A percentile compares a stretch with the other conserved stretches of the same genome.
phyloP scores from a whole-genome alignment of 305 asterid species.

The Fraxinus baroniana region DNA sequence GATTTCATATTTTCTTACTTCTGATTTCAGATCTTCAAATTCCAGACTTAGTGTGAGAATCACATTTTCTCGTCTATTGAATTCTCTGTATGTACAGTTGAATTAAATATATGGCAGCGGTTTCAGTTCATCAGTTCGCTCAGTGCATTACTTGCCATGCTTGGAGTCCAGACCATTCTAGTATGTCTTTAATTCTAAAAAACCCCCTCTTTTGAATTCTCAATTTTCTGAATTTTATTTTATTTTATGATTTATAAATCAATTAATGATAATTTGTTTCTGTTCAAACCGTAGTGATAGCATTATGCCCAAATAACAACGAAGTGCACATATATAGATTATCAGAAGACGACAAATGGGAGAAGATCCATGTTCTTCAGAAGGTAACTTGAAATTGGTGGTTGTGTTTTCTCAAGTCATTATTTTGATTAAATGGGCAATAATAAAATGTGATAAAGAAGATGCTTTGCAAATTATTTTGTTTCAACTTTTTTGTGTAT shows the following conservation, averaged over 20 bases:
- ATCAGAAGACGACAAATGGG: conserved; percentile 79
- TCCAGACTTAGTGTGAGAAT: neutral
- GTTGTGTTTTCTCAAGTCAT: neutral
- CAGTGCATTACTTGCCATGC: conserved; percentile 89
- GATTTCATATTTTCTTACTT: neutral
- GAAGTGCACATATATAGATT: conserved; percentile 82
- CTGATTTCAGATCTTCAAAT: neutral
- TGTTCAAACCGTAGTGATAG: conserved; percentile 65
- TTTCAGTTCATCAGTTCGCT: conserved; percentile 79
- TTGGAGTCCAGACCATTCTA: conserved; percentile 93
- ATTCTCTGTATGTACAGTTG: conserved; percentile 7
- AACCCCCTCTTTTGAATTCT: conserved; percentile 17
- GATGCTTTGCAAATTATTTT: neutral
- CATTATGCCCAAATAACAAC: conserved; percentile 83
- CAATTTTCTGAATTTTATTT: neutral
- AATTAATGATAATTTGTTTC: conserved; percentile 20
- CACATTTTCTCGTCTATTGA: neutral
- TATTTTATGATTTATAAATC: neutral
- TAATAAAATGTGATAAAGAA: conserved; percentile 12
- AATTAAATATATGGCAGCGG: conserved; percentile 58
- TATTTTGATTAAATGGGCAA: conserved; percentile 4
- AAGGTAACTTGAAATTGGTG: conserved; percentile 46
- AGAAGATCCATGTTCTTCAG: conserved; percentile 91
- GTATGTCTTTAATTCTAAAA: conserved; percentile 28
- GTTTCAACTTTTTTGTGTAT: neutral